These are phyloP conservation scores for Neurospora crassa DNA, from an alignment of 2,329 filamentous ascomycete species.

Conservation along the genomic window DNA sequence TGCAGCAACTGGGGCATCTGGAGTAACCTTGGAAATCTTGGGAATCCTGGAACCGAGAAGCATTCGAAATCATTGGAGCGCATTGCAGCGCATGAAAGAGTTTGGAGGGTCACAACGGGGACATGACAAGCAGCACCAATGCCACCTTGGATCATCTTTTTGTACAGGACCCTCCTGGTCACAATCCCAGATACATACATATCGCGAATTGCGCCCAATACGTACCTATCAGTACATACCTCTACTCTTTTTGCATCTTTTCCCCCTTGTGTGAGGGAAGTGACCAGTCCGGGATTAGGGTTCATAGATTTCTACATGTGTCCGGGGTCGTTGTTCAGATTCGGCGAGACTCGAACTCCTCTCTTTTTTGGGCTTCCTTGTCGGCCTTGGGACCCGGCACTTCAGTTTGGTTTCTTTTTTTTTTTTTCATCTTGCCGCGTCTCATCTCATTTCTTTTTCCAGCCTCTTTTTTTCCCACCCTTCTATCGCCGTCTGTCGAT, in stretches of 20 bases:
- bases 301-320: neutral
- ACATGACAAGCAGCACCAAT: neutral
- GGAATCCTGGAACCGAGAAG: neutral
- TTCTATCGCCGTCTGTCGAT: neutral
- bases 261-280: neutral
- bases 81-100: neutral
- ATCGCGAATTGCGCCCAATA: neutral
- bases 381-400: neutral
- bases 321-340: neutral
- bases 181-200: neutral
- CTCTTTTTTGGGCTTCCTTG: neutral
- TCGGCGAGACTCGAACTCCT: neutral
- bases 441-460: neutral
- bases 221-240: neutral
- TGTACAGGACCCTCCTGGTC: neutral
- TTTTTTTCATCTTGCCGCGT: neutral
- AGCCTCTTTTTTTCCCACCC: neutral
- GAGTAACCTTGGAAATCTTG: neutral
- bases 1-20: neutral
- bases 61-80: neutral
- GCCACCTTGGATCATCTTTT: neutral
- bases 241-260: neutral
- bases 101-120: neutral
- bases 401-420: neutral
- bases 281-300: neutral